Evolutionary conservation across 441 rosid species (phyloP).

Genomic region (Omphalea diandra): DNA sequence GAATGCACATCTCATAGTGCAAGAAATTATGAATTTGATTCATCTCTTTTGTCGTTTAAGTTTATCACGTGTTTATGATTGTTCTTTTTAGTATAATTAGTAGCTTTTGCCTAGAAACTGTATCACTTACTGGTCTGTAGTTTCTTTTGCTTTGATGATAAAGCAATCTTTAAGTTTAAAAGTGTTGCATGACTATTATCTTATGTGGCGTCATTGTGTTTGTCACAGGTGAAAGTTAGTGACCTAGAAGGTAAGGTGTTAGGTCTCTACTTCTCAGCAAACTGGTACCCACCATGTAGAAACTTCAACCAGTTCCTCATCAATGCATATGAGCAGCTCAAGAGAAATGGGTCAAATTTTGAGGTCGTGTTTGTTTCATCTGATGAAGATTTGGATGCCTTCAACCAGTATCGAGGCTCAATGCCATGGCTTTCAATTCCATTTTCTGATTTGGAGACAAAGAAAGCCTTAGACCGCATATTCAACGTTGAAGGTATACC

Average conservation of each 20-base stretch:
- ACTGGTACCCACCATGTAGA: slow-evolving; percentile 56
- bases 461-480: slow-evolving; percentile 43
- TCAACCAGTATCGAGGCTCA: slow-evolving; percentile 38
- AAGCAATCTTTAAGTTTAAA: too few species aligned
- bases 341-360: slow-evolving; percentile 35
- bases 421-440: slow-evolving; percentile 73
- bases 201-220: too few species aligned
- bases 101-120: too few species aligned
- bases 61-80: too few species aligned
- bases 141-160: too few species aligned
- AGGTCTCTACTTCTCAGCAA: slow-evolving; percentile 64
- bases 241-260: slow-evolving; percentile 48
- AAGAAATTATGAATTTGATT: too few species aligned
- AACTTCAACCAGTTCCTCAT: slow-evolving; percentile 38
- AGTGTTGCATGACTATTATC: too few species aligned
- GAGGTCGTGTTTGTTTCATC: slow-evolving; percentile 59
- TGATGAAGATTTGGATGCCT: slow-evolving; percentile 51
- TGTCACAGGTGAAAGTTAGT: slow-evolving; percentile 48
- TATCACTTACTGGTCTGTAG: too few species aligned
- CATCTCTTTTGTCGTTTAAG: too few species aligned
- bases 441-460: slow-evolving; percentile 51
- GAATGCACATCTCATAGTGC: too few species aligned
- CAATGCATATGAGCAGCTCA: slow-evolving; percentile 39
- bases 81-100: too few species aligned
- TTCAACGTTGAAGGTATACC: slow-evolving; percentile 58